Evolutionary conservation across 1,139 yeast species (phyloP).

Genomic region (Cylindricascospora bacillispora): DNA sequence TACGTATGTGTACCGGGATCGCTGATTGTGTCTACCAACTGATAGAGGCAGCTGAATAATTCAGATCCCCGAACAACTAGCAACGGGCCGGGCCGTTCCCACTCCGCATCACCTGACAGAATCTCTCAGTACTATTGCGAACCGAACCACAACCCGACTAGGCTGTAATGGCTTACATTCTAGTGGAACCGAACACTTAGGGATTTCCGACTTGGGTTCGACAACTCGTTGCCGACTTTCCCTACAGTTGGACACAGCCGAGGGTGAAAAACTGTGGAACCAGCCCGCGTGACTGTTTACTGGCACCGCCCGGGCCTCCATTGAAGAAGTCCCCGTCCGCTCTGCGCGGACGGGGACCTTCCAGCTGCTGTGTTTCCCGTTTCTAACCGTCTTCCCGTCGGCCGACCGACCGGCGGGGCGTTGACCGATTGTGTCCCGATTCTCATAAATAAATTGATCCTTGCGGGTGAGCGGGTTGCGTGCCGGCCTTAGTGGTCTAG

Average conservation of each 20-base stretch:
- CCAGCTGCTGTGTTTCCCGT: slow-evolving; percentile 1
- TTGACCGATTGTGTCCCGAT: slow-evolving; percentile 28
- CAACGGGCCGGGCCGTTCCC: no score
- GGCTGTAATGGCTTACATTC: slow-evolving; percentile 30
- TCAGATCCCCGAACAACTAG: no score
- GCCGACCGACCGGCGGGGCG: slow-evolving; percentile 4
- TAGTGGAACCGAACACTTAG: slow-evolving; percentile 27
- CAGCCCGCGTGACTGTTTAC: not conserved
- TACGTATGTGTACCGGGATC: no score
- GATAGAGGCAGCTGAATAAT: no score
- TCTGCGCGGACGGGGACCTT: not conserved
- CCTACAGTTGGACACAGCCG: slow-evolving; percentile 21
- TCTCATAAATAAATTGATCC: slow-evolving; percentile 25
- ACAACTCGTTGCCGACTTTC: slow-evolving; percentile 5
- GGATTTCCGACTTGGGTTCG: slow-evolving; percentile 23
- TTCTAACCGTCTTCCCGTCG: slow-evolving; percentile 3
- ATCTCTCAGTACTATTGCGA: no score
- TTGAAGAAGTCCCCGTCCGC: not conserved
- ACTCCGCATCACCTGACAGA: no score
- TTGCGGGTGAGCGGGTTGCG: slow-evolving; percentile 23
- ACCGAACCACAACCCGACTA: no score
- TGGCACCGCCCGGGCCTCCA: not conserved
- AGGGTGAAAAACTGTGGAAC: no score
- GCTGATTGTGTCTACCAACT: no score
- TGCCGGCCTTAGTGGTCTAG: slow-evolving; percentile 5